Conservation (phyloP, 2,329 filamentous ascomycete genomes). For the Ophiostoma pallidulum region DNA sequence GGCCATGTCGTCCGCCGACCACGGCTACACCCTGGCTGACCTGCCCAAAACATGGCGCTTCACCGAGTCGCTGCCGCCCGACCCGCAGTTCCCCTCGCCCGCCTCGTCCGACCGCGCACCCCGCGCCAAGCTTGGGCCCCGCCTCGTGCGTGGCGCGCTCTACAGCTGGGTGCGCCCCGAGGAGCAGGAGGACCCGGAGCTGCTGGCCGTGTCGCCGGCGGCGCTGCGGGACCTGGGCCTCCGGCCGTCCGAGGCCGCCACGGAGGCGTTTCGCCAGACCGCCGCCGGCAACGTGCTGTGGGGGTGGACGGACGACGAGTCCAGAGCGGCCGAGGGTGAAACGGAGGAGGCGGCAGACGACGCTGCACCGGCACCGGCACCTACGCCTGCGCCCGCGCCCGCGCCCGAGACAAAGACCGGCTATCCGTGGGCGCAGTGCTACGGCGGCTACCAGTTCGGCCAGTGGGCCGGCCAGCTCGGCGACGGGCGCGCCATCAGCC, state of each 20-base stretch:
- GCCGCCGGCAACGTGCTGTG: slow-evolving; percentile 76
- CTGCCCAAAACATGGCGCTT: slow-evolving; percentile 58
- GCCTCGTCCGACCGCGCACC: slow-evolving; percentile 71
- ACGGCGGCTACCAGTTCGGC: slow-evolving; percentile 74
- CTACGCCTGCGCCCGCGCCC: slow-evolving; percentile 19
- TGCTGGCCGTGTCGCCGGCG: slow-evolving; percentile 69
- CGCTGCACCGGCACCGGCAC: slow-evolving; percentile 20
- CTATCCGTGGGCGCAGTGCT: slow-evolving; percentile 98
- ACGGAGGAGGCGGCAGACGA: neutral
- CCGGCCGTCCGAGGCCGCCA: slow-evolving; percentile 54
- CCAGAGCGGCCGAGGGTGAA: slow-evolving; percentile 12
- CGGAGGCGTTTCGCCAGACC: slow-evolving; percentile 64
- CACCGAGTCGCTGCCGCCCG: slow-evolving; percentile 61
- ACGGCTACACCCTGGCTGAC: slow-evolving; percentile 37
- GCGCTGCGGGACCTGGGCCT: slow-evolving; percentile 79
- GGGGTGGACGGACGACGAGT: slow-evolving; percentile 63
- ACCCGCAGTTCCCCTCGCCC: slow-evolving; percentile 71
- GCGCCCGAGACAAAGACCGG: slow-evolving; percentile 51
- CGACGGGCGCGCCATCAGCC: slow-evolving; percentile 85
- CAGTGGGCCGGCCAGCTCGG: slow-evolving; percentile 94
- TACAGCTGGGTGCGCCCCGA: slow-evolving; percentile 90
- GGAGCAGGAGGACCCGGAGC: slow-evolving; percentile 58
- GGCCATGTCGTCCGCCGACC: neutral
- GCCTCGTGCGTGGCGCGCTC: slow-evolving; percentile 72
- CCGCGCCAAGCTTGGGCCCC: slow-evolving; percentile 65